phyloP scores from a whole-genome alignment of 78 protist genomes.

The Goniomonas avonlea region DNA sequence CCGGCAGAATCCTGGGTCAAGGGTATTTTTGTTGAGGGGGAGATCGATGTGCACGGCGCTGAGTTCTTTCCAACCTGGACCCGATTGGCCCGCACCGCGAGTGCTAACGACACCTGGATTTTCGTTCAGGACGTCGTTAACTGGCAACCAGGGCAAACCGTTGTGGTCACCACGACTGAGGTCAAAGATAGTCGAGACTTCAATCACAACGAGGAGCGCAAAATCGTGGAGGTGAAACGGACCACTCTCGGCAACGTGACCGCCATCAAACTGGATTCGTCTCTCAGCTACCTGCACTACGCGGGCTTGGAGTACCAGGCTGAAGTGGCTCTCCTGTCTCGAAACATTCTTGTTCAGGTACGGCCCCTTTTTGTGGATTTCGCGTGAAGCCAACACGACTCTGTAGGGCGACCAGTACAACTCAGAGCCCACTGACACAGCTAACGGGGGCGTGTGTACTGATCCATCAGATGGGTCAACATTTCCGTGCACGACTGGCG shows the following conservation, averaged over 20 bases:
- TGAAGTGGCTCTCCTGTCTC: constrained; percentile 51
- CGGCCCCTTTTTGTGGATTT: no score
- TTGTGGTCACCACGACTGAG: constrained; percentile 53
- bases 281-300: constrained; percentile 34
- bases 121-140: constrained; percentile 46
- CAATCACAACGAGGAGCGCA: constrained; percentile 63
- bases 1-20: not conserved
- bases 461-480: constrained; percentile 57
- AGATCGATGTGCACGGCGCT: not conserved
- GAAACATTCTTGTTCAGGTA: constrained; percentile 39
- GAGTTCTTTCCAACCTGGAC: constrained; percentile 42
- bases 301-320: constrained; percentile 61
- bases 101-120: constrained; percentile 29
- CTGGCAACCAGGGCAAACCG: constrained; percentile 57
- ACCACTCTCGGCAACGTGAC: no score
- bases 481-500: no score
- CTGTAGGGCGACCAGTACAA: constrained; percentile 35
- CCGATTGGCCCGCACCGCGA: constrained; percentile 40
- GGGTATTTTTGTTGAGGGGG: not conserved
- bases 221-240: no score
- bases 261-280: no score
- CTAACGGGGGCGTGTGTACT: no score
- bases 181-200: not conserved
- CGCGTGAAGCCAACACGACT: no score
- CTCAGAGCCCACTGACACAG: constrained; percentile 23